A percentile compares a stretch with the other conserved stretches of the same genome.
These are phyloP conservation scores for Jimgerdemannia flammicorona DNA, from an alignment of 192 early-diverging fungal species.

Conservation along the genomic window DNA sequence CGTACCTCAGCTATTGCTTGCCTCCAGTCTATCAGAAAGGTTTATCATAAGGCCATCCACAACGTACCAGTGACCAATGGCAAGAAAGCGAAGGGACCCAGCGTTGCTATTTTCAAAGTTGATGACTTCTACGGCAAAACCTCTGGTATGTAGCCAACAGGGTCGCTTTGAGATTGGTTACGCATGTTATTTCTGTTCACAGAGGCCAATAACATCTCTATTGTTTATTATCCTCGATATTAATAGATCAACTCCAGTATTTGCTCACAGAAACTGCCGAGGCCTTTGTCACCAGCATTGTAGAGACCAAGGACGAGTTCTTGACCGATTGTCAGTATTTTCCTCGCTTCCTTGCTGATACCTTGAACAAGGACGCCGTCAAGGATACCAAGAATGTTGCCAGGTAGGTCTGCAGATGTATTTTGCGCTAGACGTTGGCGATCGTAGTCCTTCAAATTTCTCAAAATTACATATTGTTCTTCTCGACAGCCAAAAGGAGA, in stretches of 20 bases:
- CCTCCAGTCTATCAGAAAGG: constrained; percentile 38
- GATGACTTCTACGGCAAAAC: constrained; percentile 34
- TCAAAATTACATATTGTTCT: not conserved
- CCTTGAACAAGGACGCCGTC: constrained; percentile 30
- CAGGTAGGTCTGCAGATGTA: not conserved
- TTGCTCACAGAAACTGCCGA: constrained; percentile 16
- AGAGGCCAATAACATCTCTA: not conserved
- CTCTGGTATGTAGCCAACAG: not conserved
- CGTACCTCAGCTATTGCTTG: constrained; percentile 63
- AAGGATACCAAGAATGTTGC: constrained; percentile 18
- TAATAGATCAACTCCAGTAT: constrained; percentile 21
- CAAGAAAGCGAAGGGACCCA: constrained; percentile 30
- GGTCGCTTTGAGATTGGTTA: too few relatives aligned
- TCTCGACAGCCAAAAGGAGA: constrained; percentile 27
- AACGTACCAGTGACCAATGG: constrained; percentile 1
- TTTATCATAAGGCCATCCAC: constrained; percentile 22
- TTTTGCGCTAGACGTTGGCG: constrained; percentile 10
- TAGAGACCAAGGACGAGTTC: constrained; percentile 33
- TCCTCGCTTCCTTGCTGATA: constrained; percentile 28
- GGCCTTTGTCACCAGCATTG: constrained; percentile 16
- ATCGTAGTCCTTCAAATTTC: not conserved
- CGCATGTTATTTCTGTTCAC: too few relatives aligned
- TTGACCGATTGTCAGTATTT: constrained; percentile 36
- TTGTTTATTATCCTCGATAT: not conserved
- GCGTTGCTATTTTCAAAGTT: constrained; percentile 22